A percentile compares a stretch with the other conserved stretches of the same genome.
phyloP scores from a whole-genome alignment of 495 filamentous ascomycete species.

The Trichoderma parareesei region DNA sequence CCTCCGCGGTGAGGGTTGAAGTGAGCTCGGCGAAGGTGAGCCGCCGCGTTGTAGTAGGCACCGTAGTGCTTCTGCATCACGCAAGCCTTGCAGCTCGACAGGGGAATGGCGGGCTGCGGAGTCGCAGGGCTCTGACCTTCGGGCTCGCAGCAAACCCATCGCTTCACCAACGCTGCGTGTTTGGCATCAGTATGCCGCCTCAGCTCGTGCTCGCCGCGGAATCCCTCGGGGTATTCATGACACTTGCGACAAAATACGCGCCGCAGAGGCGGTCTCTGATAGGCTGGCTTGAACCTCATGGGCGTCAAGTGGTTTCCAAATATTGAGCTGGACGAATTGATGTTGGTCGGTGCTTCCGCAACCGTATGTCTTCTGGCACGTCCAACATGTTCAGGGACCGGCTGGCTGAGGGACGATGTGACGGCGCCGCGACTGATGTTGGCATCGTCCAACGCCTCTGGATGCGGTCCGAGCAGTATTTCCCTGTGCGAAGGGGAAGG shows the following conservation, averaged over 20 bases:
- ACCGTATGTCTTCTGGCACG: slow-evolving; percentile 38
- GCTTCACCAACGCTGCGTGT: slow-evolving; percentile 63
- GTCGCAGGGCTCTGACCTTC: slow-evolving; percentile 27
- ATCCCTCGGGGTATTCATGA: slow-evolving; percentile 75
- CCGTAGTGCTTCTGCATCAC: slow-evolving; percentile 72
- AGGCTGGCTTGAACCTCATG: slow-evolving; percentile 57
- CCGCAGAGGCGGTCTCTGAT: slow-evolving; percentile 66
- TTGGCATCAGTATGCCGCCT: slow-evolving; percentile 77
- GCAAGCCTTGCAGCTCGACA: slow-evolving; percentile 86
- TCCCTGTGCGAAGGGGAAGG: slow-evolving; percentile 16
- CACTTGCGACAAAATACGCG: slow-evolving; percentile 75
- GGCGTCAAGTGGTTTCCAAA: slow-evolving; percentile 14
- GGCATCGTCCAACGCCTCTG: not conserved
- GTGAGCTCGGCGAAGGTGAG: slow-evolving; percentile 83
- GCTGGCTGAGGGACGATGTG: not conserved
- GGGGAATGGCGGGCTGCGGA: slow-evolving; percentile 53
- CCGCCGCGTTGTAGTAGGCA: slow-evolving; percentile 95
- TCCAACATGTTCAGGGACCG: slow-evolving; percentile 9
- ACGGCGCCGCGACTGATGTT: not conserved
- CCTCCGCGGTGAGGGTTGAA: slow-evolving; percentile 73
- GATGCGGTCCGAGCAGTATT: not conserved
- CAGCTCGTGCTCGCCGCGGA: slow-evolving; percentile 90
- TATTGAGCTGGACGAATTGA: slow-evolving; percentile 26
- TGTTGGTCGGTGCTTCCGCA: slow-evolving; percentile 36
- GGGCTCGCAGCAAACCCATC: slow-evolving; percentile 64